Base-by-base conservation (phyloP, 768 basidiomycete species). In the Lactarius evosmus region DNA sequence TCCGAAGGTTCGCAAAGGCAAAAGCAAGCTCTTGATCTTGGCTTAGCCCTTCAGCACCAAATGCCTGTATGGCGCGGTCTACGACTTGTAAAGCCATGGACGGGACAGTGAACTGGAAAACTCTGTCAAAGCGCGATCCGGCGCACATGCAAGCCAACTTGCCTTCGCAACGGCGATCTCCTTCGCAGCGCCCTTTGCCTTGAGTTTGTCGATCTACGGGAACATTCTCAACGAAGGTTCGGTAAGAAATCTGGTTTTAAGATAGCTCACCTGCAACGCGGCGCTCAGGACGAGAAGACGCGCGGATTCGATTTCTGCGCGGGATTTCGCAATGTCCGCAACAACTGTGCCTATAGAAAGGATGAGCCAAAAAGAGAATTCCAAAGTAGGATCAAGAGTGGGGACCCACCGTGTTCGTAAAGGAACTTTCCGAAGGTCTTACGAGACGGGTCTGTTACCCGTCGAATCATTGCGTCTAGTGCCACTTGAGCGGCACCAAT, bases 91-190 rank as follows among this genome's bases (percentile, higher is more conserved):
- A 80, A 0, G 95, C 96, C 90, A 96, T 93, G 0, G 83, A 82
- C 14, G 97, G 97, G 12, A 98, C 93, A 40, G 94, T 87, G 70
- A 97, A 96, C 95, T 98, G 67, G 3, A 6, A 27, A 25, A 58
- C 33, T 25, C 30, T 22, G 44, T 57, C 19, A 34, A 58, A 22
- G 11, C 22, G 17, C 17, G 22, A 40, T 50, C 56, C 40, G 49
- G 36, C 41, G 60, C 6, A 36, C 14, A 5, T 2, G 2, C 5
- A 40, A 51, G 22, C 57, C 17, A 34, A 63, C 77, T 46, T 66
- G 91, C 96, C 82, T 99, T 99, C 50, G 97, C 94, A 64, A 98
- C 92, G 27, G 93, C 95, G 70, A 99, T 98, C 75, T 98, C 97
- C 75, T 97, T 96, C 73, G 98, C 71, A 0, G 97, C 97, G 33